A percentile compares a stretch with the other conserved stretches of the same genome.
Evolutionary conservation across 257 asterid species (phyloP).

Genomic region (Penstemon davidsonii): DNA sequence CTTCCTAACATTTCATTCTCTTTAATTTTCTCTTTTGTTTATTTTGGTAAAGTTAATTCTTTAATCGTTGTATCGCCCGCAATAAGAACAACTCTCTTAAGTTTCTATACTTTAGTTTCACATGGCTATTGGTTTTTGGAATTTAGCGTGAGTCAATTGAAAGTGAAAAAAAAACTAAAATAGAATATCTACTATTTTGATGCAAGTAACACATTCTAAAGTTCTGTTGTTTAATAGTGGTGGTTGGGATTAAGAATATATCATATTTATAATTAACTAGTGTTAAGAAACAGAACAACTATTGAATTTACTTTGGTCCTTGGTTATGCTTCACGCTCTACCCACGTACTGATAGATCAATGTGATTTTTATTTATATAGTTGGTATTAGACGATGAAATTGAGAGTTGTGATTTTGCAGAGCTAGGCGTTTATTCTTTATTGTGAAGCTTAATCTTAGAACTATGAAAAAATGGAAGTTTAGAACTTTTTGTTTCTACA

Average conservation of each 20-base stretch:
- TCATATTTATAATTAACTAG: neutral
- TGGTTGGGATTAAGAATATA: conserved; percentile 4
- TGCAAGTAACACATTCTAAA: neutral
- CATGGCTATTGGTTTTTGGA: no score
- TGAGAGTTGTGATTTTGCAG: neutral
- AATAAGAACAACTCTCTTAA: no score
- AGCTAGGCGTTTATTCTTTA: neutral
- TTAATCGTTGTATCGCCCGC: no score
- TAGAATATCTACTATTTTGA: no score
- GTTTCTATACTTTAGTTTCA: no score
- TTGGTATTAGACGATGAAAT: conserved; percentile 9
- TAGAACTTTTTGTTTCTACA: conserved; percentile 23
- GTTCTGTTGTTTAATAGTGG: neutral
- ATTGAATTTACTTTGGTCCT: neutral
- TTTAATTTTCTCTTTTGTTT: neutral
- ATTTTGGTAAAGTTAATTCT: neutral
- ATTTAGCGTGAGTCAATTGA: no score
- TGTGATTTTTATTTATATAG: conserved; percentile 2
- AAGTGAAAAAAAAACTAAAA: no score
- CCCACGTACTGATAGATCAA: neutral
- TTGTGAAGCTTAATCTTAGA: conserved; percentile 12
- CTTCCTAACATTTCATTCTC: conserved; percentile 25
- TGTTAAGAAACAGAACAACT: neutral
- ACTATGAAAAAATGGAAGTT: conserved; percentile 8
- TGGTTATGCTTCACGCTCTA: neutral